Conservation (phyloP, 192 early-diverging fungal species). For the Pilaira anomala region DNA sequence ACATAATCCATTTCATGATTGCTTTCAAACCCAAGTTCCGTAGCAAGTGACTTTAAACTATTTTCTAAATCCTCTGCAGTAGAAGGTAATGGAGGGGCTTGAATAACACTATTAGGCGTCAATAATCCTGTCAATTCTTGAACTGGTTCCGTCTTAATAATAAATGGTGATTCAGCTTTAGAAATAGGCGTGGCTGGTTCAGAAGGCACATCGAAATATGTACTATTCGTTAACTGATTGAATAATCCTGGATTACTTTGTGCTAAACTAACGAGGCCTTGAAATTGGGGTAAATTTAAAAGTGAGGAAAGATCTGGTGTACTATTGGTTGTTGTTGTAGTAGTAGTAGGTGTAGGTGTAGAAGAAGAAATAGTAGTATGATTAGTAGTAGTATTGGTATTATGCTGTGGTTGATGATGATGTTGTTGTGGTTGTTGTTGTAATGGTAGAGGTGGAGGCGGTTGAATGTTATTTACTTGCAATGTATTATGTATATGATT, state of each 20-base stretch:
- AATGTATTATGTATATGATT: too few relatives aligned
- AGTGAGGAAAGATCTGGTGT: neutral
- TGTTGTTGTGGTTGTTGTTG: too few relatives aligned
- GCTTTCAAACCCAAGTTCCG: slow-evolving; percentile 28
- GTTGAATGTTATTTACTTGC: too few relatives aligned
- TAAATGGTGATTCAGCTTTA: neutral
- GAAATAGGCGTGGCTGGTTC: neutral
- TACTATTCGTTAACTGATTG: slow-evolving; percentile 17
- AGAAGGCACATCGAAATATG: slow-evolving; percentile 7
- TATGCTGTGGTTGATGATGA: too few relatives aligned
- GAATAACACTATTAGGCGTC: neutral
- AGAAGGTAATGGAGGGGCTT: slow-evolving; percentile 3
- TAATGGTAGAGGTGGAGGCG: too few relatives aligned
- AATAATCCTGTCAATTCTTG: too few relatives aligned
- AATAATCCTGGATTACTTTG: slow-evolving; percentile 20
- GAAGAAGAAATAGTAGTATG: too few relatives aligned
- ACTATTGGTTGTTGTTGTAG: neutral
- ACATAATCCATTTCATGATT: slow-evolving; percentile 27
- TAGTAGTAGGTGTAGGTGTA: too few relatives aligned
- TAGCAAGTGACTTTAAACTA: slow-evolving; percentile 15
- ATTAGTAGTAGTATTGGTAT: too few relatives aligned
- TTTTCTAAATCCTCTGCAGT: slow-evolving; percentile 19
- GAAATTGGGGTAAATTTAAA: slow-evolving; percentile 17
- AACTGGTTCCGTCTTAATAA: too few relatives aligned
- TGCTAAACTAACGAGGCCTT: slow-evolving; percentile 16